A percentile compares a stretch with the other conserved stretches of the same genome.
These are phyloP conservation scores for Phytopythium sindhum DNA, from an alignment of 352 stramenopile species.

Conservation along the genomic window DNA sequence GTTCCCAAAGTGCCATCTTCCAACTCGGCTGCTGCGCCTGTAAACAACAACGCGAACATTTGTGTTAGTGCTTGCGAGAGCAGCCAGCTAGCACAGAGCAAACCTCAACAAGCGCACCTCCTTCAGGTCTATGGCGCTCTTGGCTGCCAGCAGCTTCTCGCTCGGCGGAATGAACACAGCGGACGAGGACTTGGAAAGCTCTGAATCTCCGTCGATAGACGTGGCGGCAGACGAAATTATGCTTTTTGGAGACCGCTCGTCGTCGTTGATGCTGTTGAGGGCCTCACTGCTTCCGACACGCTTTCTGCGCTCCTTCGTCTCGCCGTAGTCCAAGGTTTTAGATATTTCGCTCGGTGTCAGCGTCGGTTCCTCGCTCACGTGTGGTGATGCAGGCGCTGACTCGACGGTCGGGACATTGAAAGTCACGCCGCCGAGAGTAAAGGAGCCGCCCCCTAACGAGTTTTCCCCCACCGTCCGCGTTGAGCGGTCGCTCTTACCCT, in stretches of 20 bases:
- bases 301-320: constrained; percentile 24
- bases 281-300: constrained; percentile 34
- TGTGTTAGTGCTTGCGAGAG: neutral
- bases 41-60: neutral
- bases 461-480: constrained; percentile 18
- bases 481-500: constrained; percentile 12
- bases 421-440: constrained; percentile 42
- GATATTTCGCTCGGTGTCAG: constrained; percentile 40
- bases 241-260: constrained; percentile 15
- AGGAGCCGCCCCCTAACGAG: constrained; percentile 22
- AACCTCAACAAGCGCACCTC: constrained; percentile 27
- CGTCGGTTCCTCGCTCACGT: constrained; percentile 21
- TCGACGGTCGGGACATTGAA: constrained; percentile 48
- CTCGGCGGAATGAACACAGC: neutral
- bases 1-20: constrained; percentile 64
- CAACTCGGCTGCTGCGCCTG: constrained; percentile 36
- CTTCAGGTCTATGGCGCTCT: constrained; percentile 22
- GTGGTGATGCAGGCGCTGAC: constrained; percentile 48
- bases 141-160: constrained; percentile 1
- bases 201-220: neutral
- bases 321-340: constrained; percentile 30
- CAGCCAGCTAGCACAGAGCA: neutral
- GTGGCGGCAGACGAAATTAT: constrained; percentile 5
- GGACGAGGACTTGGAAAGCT: constrained; percentile 1
- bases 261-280: constrained; percentile 30